Conservation (phyloP, 225 moss, liverwort and hornwort species). For the Marchantia paleacea region DNA sequence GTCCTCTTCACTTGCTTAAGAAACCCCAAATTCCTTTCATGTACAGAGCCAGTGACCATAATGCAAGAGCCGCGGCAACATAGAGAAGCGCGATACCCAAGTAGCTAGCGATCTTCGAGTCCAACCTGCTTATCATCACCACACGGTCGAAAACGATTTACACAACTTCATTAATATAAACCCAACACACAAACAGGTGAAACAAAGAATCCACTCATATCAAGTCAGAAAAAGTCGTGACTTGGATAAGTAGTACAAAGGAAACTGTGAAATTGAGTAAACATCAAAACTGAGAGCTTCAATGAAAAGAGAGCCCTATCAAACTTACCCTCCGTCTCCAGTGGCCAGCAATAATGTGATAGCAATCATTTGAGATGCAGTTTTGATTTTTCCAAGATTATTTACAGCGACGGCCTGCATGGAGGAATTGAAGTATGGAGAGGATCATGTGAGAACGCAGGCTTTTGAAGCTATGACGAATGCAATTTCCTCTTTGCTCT, state of each 20-base stretch:
- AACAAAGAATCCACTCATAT: neutral
- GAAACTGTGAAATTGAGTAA: neutral
- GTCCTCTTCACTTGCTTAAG: slow-evolving; percentile 36
- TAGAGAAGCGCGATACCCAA: slow-evolving; percentile 75
- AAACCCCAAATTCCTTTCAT: slow-evolving; percentile 72
- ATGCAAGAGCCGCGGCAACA: slow-evolving; percentile 67
- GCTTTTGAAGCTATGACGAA: neutral
- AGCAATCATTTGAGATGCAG: slow-evolving; percentile 90
- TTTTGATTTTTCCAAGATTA: slow-evolving; percentile 90
- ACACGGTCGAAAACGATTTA: neutral
- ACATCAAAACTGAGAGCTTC: neutral
- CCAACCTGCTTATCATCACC: slow-evolving; percentile 28
- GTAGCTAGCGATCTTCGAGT: slow-evolving; percentile 40
- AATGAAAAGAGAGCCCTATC: neutral
- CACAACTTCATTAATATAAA: neutral
- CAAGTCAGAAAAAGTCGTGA: too few relatives aligned
- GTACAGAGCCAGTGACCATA: slow-evolving; percentile 82
- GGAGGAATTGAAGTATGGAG: neutral
- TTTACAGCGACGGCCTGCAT: slow-evolving; percentile 92
- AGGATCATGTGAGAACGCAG: neutral
- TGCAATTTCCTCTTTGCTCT: neutral
- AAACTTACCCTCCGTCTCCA: slow-evolving; percentile 73
- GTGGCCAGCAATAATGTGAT: slow-evolving; percentile 69
- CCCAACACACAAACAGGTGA: neutral
- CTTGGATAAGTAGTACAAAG: neutral